A percentile compares a stretch with the other conserved stretches of the same genome.
phyloP scores from a whole-genome alignment of 2,329 filamentous ascomycete species.

The Colletotrichum orbiculare region DNA sequence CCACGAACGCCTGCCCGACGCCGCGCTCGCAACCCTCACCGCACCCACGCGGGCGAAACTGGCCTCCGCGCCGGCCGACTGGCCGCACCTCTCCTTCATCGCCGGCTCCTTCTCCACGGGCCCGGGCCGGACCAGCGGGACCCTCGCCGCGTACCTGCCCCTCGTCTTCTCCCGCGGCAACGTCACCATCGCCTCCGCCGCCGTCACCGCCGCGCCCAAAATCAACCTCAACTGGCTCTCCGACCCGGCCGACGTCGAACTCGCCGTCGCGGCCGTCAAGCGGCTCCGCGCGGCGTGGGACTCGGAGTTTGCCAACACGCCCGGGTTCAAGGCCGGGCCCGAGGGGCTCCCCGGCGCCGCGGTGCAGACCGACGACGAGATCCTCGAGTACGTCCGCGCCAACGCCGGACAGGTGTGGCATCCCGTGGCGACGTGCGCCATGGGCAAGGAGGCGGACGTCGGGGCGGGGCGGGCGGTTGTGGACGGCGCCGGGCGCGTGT shows the following conservation, averaged over 20 bases:
- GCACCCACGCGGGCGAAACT: conserved; percentile 7
- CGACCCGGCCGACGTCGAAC: conserved; percentile 54
- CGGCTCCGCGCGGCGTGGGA: conserved; percentile 52
- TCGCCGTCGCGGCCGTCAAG: conserved; percentile 55
- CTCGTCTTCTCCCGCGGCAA: conserved; percentile 52
- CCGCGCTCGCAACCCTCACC: conserved; percentile 22
- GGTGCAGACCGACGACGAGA: conserved; percentile 53
- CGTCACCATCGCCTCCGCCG: conserved; percentile 51
- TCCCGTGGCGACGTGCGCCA: conserved; percentile 63
- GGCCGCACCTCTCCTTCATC: conserved; percentile 28
- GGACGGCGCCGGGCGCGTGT: conserved; percentile 46
- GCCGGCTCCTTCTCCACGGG: conserved; percentile 21
- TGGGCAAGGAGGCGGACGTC: conserved; percentile 60
- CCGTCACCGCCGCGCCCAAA: conserved; percentile 48
- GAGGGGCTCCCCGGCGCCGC: conserved; percentile 52
- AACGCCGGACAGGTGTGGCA: conserved; percentile 62
- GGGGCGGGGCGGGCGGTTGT: conserved; percentile 61
- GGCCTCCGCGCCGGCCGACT: conserved; percentile 15
- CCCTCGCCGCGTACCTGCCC: conserved; percentile 49
- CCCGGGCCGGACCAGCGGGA: conserved; percentile 28
- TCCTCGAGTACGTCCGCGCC: conserved; percentile 47
- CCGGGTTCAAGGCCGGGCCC: conserved; percentile 44
- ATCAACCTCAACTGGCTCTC: conserved; percentile 60
- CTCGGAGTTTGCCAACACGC: conserved; percentile 41
- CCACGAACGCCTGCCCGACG: conserved; percentile 25